phyloP scores from a whole-genome alignment of 768 basidiomycete genomes.

The Boletus edulis region DNA sequence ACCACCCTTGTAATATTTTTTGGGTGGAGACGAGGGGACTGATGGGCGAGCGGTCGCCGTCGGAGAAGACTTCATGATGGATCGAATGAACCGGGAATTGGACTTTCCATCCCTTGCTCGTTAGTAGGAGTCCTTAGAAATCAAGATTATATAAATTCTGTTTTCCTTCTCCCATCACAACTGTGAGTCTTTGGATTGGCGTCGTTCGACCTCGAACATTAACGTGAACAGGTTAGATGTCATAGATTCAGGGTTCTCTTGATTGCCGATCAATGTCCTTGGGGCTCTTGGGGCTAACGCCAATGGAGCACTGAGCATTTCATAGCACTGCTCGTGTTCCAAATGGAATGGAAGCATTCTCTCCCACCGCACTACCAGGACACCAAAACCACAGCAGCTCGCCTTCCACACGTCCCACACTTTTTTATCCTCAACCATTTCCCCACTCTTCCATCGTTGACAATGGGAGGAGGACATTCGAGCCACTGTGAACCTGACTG shows the following conservation, averaged over 20 bases:
- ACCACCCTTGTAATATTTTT: constrained; percentile 1
- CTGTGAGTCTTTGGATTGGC: no score
- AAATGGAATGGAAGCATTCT: background rate
- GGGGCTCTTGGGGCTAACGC: background rate
- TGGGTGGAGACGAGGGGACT: background rate
- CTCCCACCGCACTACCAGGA: background rate
- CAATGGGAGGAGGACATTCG: constrained; percentile 29
- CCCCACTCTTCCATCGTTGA: background rate
- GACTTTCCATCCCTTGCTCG: background rate
- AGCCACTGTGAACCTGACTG: constrained; percentile 23
- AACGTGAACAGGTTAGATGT: background rate
- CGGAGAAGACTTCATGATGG: constrained; percentile 1
- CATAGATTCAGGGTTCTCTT: background rate
- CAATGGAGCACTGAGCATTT: background rate
- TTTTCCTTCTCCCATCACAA: no score
- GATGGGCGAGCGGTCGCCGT: constrained; percentile 2
- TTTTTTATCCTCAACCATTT: background rate
- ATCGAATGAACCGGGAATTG: background rate
- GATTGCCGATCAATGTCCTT: constrained; percentile 1
- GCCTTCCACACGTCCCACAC: background rate
- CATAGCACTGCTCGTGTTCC: background rate
- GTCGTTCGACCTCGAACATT: no score
- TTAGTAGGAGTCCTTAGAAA: background rate
- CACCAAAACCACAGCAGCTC: background rate
- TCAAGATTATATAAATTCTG: constrained; percentile 1